phyloP scores from a whole-genome alignment of 176 grass and related monocot species.

The Oryza coarctata region DNA sequence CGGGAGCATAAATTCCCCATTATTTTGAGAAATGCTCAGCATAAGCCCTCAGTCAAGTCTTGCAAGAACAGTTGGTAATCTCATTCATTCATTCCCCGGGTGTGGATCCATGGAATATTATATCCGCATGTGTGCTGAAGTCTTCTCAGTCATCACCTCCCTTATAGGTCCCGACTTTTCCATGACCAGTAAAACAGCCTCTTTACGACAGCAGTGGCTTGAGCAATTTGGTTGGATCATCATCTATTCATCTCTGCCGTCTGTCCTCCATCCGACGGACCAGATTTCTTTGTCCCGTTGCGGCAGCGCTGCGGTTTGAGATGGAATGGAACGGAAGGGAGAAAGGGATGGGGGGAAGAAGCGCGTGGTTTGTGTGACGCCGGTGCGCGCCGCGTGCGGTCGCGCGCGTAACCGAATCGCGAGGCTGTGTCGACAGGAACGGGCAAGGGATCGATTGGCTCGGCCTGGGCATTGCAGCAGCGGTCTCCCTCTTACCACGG shows the following conservation, averaged over 20 bases:
- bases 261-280: neutral
- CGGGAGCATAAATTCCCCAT: slow-evolving; percentile 47
- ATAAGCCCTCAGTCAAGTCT: neutral
- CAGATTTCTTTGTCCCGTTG: slow-evolving; percentile 22
- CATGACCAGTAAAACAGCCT: neutral
- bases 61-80: slow-evolving; percentile 21
- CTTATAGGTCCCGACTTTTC: slow-evolving; percentile 24
- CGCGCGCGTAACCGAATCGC: slow-evolving; percentile 31
- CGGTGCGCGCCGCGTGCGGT: neutral
- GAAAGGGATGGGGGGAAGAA: no score
- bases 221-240: neutral
- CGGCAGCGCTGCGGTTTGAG: neutral
- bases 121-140: slow-evolving; percentile 11
- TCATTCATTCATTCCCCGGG: slow-evolving; percentile 9
- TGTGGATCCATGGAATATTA: slow-evolving; percentile 14
- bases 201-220: neutral
- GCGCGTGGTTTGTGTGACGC: slow-evolving; percentile 37
- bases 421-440: neutral
- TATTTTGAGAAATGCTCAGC: neutral
- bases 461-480: no score
- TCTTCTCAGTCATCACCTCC: slow-evolving; percentile 10
- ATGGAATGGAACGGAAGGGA: neutral
- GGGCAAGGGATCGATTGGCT: neutral
- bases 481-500: no score
- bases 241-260: neutral